Evolutionary conservation across 225 moss, liverwort and hornwort species (phyloP).

Genomic region (Bryum argenteum): DNA sequence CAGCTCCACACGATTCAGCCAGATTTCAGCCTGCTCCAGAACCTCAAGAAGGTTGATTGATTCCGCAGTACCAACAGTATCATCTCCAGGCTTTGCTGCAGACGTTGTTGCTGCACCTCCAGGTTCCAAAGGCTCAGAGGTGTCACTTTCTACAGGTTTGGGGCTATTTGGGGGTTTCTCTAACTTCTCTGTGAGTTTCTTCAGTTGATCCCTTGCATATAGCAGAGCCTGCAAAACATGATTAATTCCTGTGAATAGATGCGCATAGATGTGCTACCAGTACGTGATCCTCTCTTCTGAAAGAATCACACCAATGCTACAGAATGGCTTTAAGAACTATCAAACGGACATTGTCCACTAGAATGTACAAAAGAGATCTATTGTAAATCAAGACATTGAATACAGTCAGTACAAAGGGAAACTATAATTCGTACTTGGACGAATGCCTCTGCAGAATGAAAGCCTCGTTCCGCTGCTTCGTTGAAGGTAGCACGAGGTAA

Average conservation of each 20-base stretch:
- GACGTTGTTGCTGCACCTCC: conserved; percentile 44
- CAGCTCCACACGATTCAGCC: conserved; percentile 92
- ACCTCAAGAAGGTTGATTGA: conserved; percentile 59
- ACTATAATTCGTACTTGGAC: conserved; percentile 59
- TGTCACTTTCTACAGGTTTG: conserved; percentile 33
- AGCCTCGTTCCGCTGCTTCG: conserved; percentile 85
- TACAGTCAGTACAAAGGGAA: conserved; percentile 4
- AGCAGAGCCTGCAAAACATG: conserved; percentile 63
- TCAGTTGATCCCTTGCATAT: conserved; percentile 72
- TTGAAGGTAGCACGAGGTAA: conserved; percentile 75
- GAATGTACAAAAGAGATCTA: conserved; percentile 1
- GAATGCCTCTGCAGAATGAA: conserved; percentile 91
- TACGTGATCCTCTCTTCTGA: conserved; percentile 7
- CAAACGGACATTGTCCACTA: neutral
- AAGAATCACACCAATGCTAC: neutral
- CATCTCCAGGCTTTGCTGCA: conserved; percentile 36
- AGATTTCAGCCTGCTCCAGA: conserved; percentile 71
- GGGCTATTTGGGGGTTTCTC: conserved; percentile 52
- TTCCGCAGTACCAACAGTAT: conserved; percentile 22
- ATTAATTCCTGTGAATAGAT: neutral
- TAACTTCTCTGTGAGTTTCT: conserved; percentile 61
- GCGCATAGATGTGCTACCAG: neutral
- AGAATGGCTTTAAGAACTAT: neutral
- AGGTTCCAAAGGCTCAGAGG: conserved; percentile 44
- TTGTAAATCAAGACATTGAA: conserved; percentile 11